These are phyloP conservation scores for Entamoeba invadens DNA, from an alignment of 208 protist species.

Conservation along the genomic window DNA sequence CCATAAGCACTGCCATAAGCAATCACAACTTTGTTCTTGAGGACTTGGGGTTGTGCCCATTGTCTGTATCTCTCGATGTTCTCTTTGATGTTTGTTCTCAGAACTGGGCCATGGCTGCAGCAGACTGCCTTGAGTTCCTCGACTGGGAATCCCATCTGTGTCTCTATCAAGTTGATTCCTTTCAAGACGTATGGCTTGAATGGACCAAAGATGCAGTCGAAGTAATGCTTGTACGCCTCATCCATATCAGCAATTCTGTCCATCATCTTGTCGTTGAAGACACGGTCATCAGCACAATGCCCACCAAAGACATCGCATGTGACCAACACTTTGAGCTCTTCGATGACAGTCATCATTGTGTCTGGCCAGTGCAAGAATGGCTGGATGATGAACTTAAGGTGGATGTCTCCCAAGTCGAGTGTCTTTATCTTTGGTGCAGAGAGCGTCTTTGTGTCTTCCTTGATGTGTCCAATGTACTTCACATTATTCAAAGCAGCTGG, in stretches of 20 bases:
- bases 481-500: conserved; percentile 7
- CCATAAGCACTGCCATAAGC: neutral
- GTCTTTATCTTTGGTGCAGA: neutral
- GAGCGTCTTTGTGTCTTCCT: neutral
- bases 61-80: neutral
- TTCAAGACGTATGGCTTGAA: conserved; percentile 1
- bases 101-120: neutral
- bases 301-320: conserved; percentile 7
- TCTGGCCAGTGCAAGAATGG: conserved; percentile 22
- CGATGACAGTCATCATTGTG: conserved; percentile 9
- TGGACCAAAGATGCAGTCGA: conserved; percentile 3
- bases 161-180: neutral
- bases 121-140: neutral
- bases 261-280: neutral
- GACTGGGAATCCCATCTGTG: neutral
- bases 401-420: neutral
- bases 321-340: neutral
- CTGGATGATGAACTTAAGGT: conserved; percentile 8
- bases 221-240: neutral
- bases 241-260: neutral
- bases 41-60: neutral
- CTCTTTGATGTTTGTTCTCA: neutral
- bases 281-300: neutral
- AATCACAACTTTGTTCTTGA: neutral
- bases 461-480: conserved; percentile 10